phyloP scores from a whole-genome alignment of 73 alveolate genomes.

The Paramecium primaurelia region DNA sequence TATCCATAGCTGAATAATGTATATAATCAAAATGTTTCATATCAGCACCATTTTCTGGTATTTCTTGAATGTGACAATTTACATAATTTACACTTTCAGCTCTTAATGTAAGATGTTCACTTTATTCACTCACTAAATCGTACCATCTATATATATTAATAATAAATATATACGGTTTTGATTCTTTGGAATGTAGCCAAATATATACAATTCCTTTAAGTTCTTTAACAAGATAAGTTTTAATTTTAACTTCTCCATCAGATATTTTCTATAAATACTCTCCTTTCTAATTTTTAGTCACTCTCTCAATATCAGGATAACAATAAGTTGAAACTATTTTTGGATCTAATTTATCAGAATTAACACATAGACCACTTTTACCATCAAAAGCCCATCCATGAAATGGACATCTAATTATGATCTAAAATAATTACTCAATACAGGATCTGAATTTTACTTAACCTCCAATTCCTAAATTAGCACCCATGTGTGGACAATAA shows the following conservation, averaged over 20 bases:
- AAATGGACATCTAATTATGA: conserved; percentile 61
- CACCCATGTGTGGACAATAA: conserved; percentile 72
- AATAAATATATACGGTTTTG: conserved; percentile 53
- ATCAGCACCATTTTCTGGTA: conserved; percentile 74
- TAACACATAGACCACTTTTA: conserved; percentile 64
- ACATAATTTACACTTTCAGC: conserved; percentile 60
- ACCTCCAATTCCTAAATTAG: conserved; percentile 71
- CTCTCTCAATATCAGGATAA: conserved; percentile 46
- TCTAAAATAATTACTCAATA: conserved; percentile 5
- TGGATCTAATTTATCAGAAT: conserved; percentile 48
- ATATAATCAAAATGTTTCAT: conserved; percentile 65
- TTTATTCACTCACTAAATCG: neutral
- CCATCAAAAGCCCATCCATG: conserved; percentile 77
- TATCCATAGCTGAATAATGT: conserved; percentile 52
- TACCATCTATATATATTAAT: conserved; percentile 16
- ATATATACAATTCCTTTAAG: conserved; percentile 55
- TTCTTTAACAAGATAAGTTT: conserved; percentile 51
- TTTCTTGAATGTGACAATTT: conserved; percentile 63
- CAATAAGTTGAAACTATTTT: conserved; percentile 36
- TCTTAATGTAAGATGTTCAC: conserved; percentile 55
- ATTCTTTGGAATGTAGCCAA: conserved; percentile 66
- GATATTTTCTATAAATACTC: conserved; percentile 30
- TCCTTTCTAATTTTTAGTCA: conserved; percentile 36
- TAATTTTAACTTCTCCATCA: conserved; percentile 42
- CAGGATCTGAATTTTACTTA: conserved; percentile 57